A percentile compares a stretch with the other conserved stretches of the same genome.
phyloP scores from a whole-genome alignment of 2,329 filamentous ascomycete genomes.

The Aspergillus pseudoviridinutans region DNA sequence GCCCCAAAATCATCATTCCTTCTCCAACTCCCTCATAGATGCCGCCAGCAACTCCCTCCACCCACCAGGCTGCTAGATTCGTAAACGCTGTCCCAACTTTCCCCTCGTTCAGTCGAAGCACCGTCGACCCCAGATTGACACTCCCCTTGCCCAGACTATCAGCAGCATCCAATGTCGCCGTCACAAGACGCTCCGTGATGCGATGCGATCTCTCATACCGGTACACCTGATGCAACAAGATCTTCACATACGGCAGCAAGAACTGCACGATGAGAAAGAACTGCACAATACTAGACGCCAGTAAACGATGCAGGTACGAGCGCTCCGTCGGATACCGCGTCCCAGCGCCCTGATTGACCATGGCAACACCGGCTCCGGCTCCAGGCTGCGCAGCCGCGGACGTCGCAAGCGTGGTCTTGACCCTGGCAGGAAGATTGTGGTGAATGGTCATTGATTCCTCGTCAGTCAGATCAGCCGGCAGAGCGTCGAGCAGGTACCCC shows the following conservation, averaged over 20 bases:
- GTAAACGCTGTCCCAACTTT: slow-evolving; percentile 58
- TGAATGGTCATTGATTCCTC: slow-evolving; percentile 29
- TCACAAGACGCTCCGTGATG: slow-evolving; percentile 57
- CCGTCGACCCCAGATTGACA: slow-evolving; percentile 50
- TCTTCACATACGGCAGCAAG: slow-evolving; percentile 57
- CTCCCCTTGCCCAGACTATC: slow-evolving; percentile 52
- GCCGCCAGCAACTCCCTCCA: slow-evolving; percentile 62
- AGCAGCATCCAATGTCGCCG: slow-evolving; percentile 49
- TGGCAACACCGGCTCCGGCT: neutral
- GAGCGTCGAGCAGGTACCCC: slow-evolving; percentile 35
- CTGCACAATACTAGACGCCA: slow-evolving; percentile 55
- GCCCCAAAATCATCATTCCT: slow-evolving; percentile 47
- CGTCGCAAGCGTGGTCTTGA: slow-evolving; percentile 15
- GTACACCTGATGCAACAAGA: slow-evolving; percentile 53
- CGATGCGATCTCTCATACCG: slow-evolving; percentile 64
- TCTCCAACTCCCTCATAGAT: slow-evolving; percentile 61
- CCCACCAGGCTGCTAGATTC: slow-evolving; percentile 56
- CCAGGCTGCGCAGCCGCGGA: neutral
- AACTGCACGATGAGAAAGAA: slow-evolving; percentile 59
- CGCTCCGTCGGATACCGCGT: slow-evolving; percentile 3
- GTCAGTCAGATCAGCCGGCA: slow-evolving; percentile 27
- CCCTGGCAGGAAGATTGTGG: slow-evolving; percentile 21
- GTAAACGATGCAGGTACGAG: slow-evolving; percentile 57
- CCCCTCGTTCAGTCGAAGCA: slow-evolving; percentile 62
- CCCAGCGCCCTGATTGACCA: neutral